A percentile compares a stretch with the other conserved stretches of the same genome.
phyloP scores from a whole-genome alignment of 116 monocot genomes.

The Zostera marina region DNA sequence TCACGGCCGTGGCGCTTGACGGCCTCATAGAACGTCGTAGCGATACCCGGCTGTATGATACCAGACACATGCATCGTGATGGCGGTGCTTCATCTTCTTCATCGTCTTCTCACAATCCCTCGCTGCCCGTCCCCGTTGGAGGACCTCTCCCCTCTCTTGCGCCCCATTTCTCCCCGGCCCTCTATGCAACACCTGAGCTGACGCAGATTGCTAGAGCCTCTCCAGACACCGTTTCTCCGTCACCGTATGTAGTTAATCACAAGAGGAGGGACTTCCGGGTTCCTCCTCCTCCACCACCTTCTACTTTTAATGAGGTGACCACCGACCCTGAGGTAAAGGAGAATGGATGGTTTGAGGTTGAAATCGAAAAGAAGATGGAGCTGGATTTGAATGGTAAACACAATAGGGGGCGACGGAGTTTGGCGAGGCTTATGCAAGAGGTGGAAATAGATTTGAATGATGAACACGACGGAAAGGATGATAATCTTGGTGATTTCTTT shows the following conservation, averaged over 20 bases:
- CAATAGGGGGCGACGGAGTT: not conserved
- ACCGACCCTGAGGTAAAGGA: not conserved
- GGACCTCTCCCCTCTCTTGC: not conserved
- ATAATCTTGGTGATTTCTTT: conserved; percentile 17
- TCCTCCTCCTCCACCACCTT: not conserved
- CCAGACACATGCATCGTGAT: not conserved
- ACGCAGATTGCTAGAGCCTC: conserved; percentile 7
- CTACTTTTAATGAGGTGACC: not conserved
- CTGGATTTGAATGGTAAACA: not conserved
- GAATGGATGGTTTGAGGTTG: not conserved
- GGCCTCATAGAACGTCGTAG: conserved; percentile 2
- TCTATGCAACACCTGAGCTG: conserved; percentile 20
- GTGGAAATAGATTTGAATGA: not conserved
- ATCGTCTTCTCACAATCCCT: not conserved
- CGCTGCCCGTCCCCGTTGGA: not conserved
- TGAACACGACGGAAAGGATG: not conserved
- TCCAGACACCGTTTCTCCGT: conserved; percentile 9
- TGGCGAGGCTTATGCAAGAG: not conserved
- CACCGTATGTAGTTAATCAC: conserved; percentile 25
- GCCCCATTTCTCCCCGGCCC: conserved; percentile 14
- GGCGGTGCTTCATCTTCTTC: too few relatives aligned
- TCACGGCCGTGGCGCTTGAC: conserved; percentile 1
- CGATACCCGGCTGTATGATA: not conserved
- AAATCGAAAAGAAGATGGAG: not conserved
- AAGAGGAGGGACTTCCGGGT: conserved; percentile 16